Base-by-base conservation (phyloP, 2,329 filamentous ascomycete genomes). In the Colletotrichum chlorophyti region DNA sequence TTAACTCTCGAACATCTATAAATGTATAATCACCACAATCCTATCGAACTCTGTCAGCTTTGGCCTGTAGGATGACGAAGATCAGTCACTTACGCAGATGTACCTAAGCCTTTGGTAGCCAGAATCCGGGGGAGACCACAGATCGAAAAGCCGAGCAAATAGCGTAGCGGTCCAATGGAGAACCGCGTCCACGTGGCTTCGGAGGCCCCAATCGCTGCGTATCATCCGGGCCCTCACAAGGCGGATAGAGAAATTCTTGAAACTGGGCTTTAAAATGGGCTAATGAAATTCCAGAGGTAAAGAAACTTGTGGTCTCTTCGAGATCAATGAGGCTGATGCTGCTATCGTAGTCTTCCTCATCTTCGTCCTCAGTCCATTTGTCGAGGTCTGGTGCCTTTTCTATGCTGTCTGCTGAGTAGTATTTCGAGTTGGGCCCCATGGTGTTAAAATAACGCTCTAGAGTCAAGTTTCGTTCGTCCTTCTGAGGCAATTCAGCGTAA, bases 11-110 rank as follows among this genome's bases (percentile, higher is more conserved):
- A 5, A 41, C 26, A 2, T 54, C 52, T 1, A 49, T 5, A 32
- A 49, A 54, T 26, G 27, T 14, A 4, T n/a, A 9, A 7, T 54
- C 43, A 10, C 32, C 51, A 5, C 51, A 54, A 5, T n/a, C 51
- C 51, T 41, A 3, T 10, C 6, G 5, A 12, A 4, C 1, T 6
- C 11, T 0, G 10, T 46, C 0, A 53, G 40, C 9, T 3, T 19
- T 2, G 3, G 9, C 21, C 1, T 3, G n/a, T 11, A 19, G 4
- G 0, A n/a, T 14, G 7, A 14, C 5, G 11, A 21, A n/a, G 3
- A 2, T 6, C 1, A 52, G 29, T 40, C 10, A 24, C 40, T 12
- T 5, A 53, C 41, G 31, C 50, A 53, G 1, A 24, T 26, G 2
- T 53, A 53, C 21, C 50, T 2, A n/a, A 53, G 6, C 31, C 50